phyloP scores from a whole-genome alignment of 2,329 filamentous ascomycete species.

The Colletotrichum coccodes region DNA sequence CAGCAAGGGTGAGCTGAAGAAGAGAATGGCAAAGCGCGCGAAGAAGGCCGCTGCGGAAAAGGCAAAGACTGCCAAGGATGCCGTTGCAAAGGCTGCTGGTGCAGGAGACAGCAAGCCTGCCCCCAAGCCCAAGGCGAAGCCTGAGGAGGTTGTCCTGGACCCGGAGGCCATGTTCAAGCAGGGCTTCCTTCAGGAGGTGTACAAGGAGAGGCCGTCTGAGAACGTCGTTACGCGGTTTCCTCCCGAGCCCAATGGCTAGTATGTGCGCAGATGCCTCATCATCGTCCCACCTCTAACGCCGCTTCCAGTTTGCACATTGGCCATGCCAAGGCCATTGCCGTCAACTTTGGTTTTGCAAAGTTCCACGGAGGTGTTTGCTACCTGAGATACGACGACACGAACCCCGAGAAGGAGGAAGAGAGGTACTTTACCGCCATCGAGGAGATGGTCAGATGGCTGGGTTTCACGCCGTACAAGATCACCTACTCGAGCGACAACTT shows the following conservation, averaged over 20 bases:
- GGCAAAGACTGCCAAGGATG: constrained; percentile 54
- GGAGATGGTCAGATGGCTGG: constrained; percentile 88
- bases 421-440: constrained; percentile 89
- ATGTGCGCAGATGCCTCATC: constrained; percentile 56
- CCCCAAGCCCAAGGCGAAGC: constrained; percentile 53
- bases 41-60: constrained; percentile 65
- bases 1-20: constrained; percentile 72
- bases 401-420: constrained; percentile 92
- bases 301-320: constrained; percentile 65
- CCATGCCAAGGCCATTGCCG: constrained; percentile 93
- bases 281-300: background rate
- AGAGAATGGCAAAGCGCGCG: constrained; percentile 66
- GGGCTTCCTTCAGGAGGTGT: constrained; percentile 79
- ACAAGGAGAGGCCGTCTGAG: constrained; percentile 71
- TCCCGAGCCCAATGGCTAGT: constrained; percentile 89
- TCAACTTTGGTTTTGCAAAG: constrained; percentile 95
- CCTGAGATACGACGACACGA: constrained; percentile 92
- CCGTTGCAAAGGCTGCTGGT: constrained; percentile 42
- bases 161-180: constrained; percentile 81
- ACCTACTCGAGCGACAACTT: constrained; percentile 95
- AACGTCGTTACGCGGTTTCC: constrained; percentile 79
- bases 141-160: constrained; percentile 57
- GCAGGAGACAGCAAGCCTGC: constrained; percentile 39
- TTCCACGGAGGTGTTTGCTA: constrained; percentile 75
- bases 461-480: constrained; percentile 63